Conservation (phyloP, 805 yeast genomes). For the Starmerella potacharoeniae region DNA sequence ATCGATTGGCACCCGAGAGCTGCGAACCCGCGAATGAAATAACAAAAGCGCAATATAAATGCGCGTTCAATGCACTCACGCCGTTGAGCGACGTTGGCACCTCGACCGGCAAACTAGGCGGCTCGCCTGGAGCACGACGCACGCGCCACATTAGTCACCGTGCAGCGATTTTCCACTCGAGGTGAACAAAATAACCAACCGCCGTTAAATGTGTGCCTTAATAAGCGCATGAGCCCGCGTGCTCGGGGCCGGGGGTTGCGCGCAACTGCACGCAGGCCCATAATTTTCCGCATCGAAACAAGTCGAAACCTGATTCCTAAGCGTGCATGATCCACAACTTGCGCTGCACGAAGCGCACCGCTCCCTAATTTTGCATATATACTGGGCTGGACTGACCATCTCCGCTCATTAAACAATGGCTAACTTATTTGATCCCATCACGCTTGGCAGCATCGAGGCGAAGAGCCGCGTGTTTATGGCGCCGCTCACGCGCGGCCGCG, state of each 20-base stretch:
- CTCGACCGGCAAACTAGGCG: no score
- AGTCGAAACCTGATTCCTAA: not conserved
- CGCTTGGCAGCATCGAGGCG: slow-evolving; percentile 27
- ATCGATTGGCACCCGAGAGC: no score
- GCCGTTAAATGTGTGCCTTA: not conserved
- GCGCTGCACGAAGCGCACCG: not conserved
- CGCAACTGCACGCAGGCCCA: not conserved
- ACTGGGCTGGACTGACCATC: not conserved
- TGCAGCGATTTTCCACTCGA: not conserved
- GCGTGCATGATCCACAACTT: not conserved
- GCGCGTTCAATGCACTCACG: no score
- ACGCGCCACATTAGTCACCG: not conserved
- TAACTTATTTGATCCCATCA: slow-evolving; percentile 28
- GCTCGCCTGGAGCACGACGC: not conserved
- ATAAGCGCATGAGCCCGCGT: not conserved
- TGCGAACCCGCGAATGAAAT: no score
- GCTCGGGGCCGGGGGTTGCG: not conserved
- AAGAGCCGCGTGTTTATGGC: slow-evolving; percentile 36
- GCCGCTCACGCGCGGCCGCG: slow-evolving; percentile 41
- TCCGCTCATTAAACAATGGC: not conserved
- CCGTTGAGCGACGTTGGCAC: no score
- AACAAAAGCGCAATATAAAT: no score
- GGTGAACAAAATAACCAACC: no score
- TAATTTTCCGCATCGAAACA: not conserved
- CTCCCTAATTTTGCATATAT: no score